Percentiles rank a stretch among this genome's conserved stretches.
Evolutionary conservation across 768 basidiomycete genomes (phyloP).

Genomic region (Cubamyces lactineus): DNA sequence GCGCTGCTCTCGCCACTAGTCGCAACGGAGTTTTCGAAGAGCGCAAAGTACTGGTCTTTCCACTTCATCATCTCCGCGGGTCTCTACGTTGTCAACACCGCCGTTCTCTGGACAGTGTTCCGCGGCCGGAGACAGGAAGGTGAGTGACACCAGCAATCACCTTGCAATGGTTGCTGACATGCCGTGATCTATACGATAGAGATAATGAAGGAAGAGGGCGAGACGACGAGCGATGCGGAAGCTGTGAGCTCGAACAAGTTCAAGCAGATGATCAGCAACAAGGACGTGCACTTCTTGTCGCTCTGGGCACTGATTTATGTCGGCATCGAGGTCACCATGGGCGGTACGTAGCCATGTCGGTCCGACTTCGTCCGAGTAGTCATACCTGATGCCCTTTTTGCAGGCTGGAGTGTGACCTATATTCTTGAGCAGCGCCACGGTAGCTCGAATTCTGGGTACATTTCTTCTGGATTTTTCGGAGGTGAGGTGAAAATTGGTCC

Average conservation of each 20-base stretch:
- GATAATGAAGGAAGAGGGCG: conserved; percentile 31
- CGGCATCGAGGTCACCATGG: conserved; percentile 46
- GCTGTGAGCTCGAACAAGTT: conserved; percentile 34
- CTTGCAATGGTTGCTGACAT: too few species aligned
- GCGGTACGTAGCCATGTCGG: conserved; percentile 36
- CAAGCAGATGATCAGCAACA: conserved; percentile 38
- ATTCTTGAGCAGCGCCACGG: conserved; percentile 43
- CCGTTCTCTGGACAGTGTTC: conserved; percentile 29
- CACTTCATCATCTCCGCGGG: conserved; percentile 45
- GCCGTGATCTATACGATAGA: conserved; percentile 16
- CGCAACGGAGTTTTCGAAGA: conserved; percentile 56
- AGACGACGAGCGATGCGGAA: conserved; percentile 31
- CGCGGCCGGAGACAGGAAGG: conserved; percentile 35
- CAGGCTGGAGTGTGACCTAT: conserved; percentile 50
- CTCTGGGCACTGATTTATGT: conserved; percentile 45
- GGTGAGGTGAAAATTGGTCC: conserved; percentile 26
- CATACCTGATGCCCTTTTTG: neutral
- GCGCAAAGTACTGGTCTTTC: conserved; percentile 44
- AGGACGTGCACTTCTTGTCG: conserved; percentile 42
- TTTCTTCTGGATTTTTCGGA: conserved; percentile 47
- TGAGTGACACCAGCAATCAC: conserved; percentile 18
- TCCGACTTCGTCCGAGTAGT: neutral
- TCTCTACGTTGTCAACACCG: conserved; percentile 27
- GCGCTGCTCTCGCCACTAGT: conserved; percentile 55
- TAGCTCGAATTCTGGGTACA: conserved; percentile 42